Evolutionary conservation across 2,329 filamentous ascomycete species (phyloP), one percentile per base, ranked within the genome.

Genomic region (Calonectria pauciramosa): DNA sequence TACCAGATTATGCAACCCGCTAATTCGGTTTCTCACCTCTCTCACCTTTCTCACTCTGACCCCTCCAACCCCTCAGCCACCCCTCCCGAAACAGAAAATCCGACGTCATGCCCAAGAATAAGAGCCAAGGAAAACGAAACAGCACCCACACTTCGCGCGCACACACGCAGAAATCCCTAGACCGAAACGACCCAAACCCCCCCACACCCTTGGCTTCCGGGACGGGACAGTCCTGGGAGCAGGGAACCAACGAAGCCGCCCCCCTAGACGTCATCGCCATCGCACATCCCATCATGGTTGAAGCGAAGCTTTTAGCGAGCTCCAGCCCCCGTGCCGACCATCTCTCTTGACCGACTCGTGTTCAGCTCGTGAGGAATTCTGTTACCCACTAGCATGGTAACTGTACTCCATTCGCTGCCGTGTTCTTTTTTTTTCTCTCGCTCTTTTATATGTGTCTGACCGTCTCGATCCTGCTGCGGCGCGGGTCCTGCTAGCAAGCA

Each of bases 21-120:
- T 34, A 56, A 49, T 28, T 68, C 14, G n/a, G 47, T 32, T 59
- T 54, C 14, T 65, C 59, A 32, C 30, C 30, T 32, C 30, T 32
- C 30, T 32, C 30, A 34, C 28, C 47, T 64, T 51, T 23, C 44
- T 36, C 66, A 65, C 51, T 56, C 36, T 72, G 30, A 64, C 66
- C 71, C 66, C 59, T 66, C 66, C 66, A 49, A 60, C 56, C 60
- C 41, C 56, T 49, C 32, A 52, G 56, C 44, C 52, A 44, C 54
- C 67, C 67, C 52, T 59, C 44, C 64, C 47, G 34, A 68, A 72
- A 52, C 64, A 66, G 63, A 47, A 47, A 66, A 41, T 54, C 49
- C 71, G 66, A 73, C 71, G 71, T 73, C 71, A 73, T 73, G 23
- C 36, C 51, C 51, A 51, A 38, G 26, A 32, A 34, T 38, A 68